Evolutionary conservation across 169 alveolate species (phyloP), one percentile per base, ranked within the genome.

Genomic region (Eimeria maxima): DNA sequence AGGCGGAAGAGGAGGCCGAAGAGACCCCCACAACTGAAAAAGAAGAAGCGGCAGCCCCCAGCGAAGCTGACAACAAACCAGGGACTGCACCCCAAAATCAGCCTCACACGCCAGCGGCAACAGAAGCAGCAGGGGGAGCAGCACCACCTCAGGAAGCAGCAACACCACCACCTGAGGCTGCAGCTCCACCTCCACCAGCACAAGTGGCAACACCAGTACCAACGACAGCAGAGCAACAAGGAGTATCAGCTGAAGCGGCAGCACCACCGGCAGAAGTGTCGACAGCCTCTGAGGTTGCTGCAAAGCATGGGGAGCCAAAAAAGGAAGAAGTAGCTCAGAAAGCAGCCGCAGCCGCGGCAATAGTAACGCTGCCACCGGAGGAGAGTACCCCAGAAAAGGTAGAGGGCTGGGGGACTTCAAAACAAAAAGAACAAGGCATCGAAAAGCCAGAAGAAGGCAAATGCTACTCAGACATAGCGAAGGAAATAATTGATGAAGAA

Each of bases 301-400:
- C 47, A 33, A 29, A 10, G 14, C 45, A 78, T 20, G 27, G 20
- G 18, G 47, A 22, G 22, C 27, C 63, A 27, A 24, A 33, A 27
- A 22, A 22, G 38, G 33, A 83, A 47, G 29, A 27, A 14, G 60
- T 20, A 22, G 67, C 84, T 7, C 67, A 22, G 84, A 53, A 65
- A 29, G 27, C 83, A 45, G 27, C 67, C 14, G 91, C 67, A 29
- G 22, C 45, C 2, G 42, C 16, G 29, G 67, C 60, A 50, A 29
- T 42, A 38, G 93, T 27, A 50, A 63, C 91, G 10, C 65, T 53
- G 71, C 91, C 91, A 42, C 67, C 73, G 47, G 91, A 83, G 74
- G 91, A 83, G 91, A 83, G 91, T 83, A 53, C 16, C n/a, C 91
- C 73, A 24, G 91, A 83, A 27, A 18, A 29, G 50, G 50, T 29